phyloP scores from a whole-genome alignment of 306 rosid species.

The Pyrus bretschneideri region DNA sequence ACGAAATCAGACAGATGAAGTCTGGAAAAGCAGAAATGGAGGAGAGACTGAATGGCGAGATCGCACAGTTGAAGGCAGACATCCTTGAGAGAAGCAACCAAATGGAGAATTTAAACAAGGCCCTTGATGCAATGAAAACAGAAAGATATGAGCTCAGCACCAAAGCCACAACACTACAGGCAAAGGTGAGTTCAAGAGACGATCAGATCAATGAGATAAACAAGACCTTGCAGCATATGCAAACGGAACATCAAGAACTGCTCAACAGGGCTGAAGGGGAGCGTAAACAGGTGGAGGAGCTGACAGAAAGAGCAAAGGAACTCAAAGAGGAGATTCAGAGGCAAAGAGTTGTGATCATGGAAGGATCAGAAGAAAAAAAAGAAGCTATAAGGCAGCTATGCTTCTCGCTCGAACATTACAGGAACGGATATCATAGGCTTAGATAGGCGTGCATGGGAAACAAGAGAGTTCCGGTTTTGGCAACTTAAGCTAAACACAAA shows the following conservation, averaged over 20 bases:
- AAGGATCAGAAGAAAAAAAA: constrained; percentile 82
- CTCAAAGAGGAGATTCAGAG: constrained; percentile 63
- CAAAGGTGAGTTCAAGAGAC: constrained; percentile 39
- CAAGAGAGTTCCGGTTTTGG: constrained; percentile 57
- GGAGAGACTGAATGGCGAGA: constrained; percentile 41
- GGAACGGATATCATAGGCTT: constrained; percentile 53
- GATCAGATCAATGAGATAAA: constrained; percentile 28
- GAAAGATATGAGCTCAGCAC: constrained; percentile 50
- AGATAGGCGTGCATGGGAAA: constrained; percentile 45
- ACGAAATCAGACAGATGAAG: constrained; percentile 66
- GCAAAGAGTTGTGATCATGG: constrained; percentile 45
- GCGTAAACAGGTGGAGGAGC: constrained; percentile 36
- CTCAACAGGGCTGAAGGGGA: constrained; percentile 41
- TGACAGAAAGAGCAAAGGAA: constrained; percentile 39
- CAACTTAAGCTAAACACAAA: constrained; percentile 22
- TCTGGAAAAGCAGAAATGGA: constrained; percentile 49
- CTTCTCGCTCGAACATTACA: constrained; percentile 77
- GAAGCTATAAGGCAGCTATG: constrained; percentile 93
- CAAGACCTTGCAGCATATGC: constrained; percentile 43
- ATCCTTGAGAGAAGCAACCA: constrained; percentile 31
- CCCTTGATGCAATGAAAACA: constrained; percentile 28
- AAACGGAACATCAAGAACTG: constrained; percentile 42
- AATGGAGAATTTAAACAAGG: constrained; percentile 36
- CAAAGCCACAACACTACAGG: constrained; percentile 31
- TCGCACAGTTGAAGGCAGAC: constrained; percentile 38